A percentile compares a stretch with the other conserved stretches of the same genome.
These are phyloP conservation scores for Fermentozyma sake DNA, from an alignment of 1,139 yeast species.

Conservation along the genomic window DNA sequence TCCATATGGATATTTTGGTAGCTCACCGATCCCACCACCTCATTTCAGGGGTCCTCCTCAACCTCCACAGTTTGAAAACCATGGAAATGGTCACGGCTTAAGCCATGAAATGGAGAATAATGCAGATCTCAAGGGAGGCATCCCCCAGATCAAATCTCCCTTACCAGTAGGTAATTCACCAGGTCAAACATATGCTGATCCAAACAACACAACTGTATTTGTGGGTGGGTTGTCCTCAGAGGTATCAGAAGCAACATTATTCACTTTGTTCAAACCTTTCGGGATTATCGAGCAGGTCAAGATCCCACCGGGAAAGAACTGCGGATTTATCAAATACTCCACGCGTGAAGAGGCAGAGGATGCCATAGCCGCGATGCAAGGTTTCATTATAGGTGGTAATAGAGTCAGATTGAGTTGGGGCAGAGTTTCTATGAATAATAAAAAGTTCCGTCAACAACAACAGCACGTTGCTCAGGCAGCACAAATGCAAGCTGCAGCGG, in stretches of 20 bases:
- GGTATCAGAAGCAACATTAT: conserved; percentile 71
- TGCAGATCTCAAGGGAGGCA: conserved; percentile 1
- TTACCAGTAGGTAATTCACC: conserved; percentile 4
- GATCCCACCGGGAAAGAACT: conserved; percentile 88
- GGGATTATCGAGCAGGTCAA: conserved; percentile 83
- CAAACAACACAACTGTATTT: conserved; percentile 88
- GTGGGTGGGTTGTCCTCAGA: conserved; percentile 83
- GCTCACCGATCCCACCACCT: conserved; percentile 4
- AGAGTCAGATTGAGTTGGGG: conserved; percentile 92
- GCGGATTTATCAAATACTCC: conserved; percentile 86
- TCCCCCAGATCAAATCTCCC: conserved; percentile 5
- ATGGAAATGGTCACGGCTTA: conserved; percentile 1
- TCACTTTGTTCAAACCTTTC: conserved; percentile 73
- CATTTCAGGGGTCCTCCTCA: no score
- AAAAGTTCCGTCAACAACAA: conserved; percentile 31
- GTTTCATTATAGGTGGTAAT: conserved; percentile 82
- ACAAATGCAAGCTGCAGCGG: conserved; percentile 33
- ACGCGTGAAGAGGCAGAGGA: conserved; percentile 81
- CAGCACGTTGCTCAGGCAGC: conserved; percentile 32
- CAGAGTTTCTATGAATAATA: conserved; percentile 40
- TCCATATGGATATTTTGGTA: conserved; percentile 4
- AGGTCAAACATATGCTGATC: conserved; percentile 50
- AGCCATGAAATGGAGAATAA: not conserved
- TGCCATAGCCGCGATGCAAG: conserved; percentile 90
- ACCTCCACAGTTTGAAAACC: no score